phyloP scores from a whole-genome alignment of 208 protist genomes.

The Naegleria lovaniensis region DNA sequence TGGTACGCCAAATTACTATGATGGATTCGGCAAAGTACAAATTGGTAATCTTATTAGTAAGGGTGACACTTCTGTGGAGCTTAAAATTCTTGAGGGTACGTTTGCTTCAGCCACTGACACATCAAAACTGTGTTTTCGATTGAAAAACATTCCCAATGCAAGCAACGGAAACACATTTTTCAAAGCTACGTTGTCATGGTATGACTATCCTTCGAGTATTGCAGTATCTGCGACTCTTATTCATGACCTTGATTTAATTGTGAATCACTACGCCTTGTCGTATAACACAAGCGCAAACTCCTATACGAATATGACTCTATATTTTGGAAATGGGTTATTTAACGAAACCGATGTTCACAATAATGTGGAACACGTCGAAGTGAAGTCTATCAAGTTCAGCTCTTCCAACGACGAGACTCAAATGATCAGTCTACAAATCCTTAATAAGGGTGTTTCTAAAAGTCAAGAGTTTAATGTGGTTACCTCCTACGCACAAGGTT shows the following conservation, averaged over 20 bases:
- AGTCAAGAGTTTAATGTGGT: neutral
- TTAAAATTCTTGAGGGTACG: neutral
- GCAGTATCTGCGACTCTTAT: conserved; percentile 32
- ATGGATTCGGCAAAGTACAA: neutral
- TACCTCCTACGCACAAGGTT: neutral
- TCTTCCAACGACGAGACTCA: neutral
- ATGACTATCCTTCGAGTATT: conserved; percentile 45
- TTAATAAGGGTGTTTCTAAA: neutral
- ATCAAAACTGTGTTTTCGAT: neutral
- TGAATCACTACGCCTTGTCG: neutral
- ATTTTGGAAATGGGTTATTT: neutral
- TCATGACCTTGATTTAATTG: neutral
- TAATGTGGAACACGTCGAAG: neutral
- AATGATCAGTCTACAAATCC: neutral
- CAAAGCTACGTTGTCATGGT: conserved; percentile 67
- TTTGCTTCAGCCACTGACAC: neutral
- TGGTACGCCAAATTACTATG: neutral
- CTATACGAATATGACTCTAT: neutral
- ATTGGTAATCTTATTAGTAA: neutral
- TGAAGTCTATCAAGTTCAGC: neutral
- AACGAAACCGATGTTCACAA: neutral
- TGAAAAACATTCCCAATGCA: neutral
- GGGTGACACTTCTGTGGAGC: neutral
- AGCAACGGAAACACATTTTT: conserved; percentile 33
- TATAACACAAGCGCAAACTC: neutral